phyloP scores from a whole-genome alignment of 139 green algal species.

The Tetraselmis striata region DNA sequence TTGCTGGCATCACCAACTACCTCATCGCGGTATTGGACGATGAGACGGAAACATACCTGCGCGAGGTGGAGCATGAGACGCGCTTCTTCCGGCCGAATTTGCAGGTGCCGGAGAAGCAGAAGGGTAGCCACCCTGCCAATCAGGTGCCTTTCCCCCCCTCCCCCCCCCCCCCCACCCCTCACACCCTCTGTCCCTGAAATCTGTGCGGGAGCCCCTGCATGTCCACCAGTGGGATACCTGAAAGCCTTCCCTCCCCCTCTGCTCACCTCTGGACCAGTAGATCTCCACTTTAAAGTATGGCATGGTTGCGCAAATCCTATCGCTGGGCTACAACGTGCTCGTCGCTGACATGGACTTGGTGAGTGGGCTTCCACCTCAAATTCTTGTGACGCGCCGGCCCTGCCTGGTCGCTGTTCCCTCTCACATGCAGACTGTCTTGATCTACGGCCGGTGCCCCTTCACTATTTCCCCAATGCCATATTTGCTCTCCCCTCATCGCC shows the following conservation, averaged over 20 bases:
- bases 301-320: background rate
- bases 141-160: slow-evolving; percentile 4
- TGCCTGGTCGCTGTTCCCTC: no score
- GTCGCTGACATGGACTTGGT: slow-evolving; percentile 54
- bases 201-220: no score
- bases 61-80: background rate
- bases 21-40: slow-evolving; percentile 43
- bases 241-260: no score
- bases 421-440: no score
- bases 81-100: background rate
- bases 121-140: slow-evolving; percentile 14
- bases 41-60: slow-evolving; percentile 23
- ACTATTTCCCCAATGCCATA: no score
- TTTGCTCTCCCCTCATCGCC: no score
- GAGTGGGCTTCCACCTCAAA: background rate
- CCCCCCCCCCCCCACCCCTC: no score
- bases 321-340: slow-evolving; percentile 35
- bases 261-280: no score
- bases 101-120: background rate
- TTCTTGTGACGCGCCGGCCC: no score
- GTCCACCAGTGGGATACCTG: no score
- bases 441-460: no score
- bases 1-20: slow-evolving; percentile 24
- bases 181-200: no score
- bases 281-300: slow-evolving; percentile 15